Evolutionary conservation across 352 stramenopile genomes (phyloP), one percentile per base, ranked within the genome.

Genomic region (Elongisporangium senticosum): DNA sequence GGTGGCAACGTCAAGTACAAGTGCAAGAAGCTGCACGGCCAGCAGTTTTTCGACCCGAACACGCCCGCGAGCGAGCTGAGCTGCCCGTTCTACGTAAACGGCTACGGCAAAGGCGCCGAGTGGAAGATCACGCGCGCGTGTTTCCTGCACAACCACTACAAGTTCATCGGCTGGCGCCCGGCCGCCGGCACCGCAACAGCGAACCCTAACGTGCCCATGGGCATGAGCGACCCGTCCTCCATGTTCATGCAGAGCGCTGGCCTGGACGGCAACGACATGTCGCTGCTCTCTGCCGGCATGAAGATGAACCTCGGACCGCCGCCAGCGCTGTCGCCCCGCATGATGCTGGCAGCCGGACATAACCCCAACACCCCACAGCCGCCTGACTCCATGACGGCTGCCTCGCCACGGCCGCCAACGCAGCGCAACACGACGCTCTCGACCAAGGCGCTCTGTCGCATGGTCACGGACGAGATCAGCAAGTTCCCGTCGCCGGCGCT

Each of bases 61-160:
- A 87, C 75, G 21, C 72, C 78, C 1, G 62, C 74, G 3, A 68
- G 61, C 6, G 59, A 82, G n/a, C 54, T 83, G 23, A 76, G 87
- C 15, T 92, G 83, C 37, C 79, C 83, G 5, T 92, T 92, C 58
- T 92, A 92, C 68, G 80, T 92, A 22, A 92, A 92, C 51, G 79
- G 79, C 55, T 92, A 84, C 62, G 83, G 79, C 50, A 81, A 81
- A 24, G 73, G 80, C 7, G n/a, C 61, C 1, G 58, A 65, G 5
- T 92, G 83, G 83, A 92, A 92, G 61, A 76, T 92, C 64, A 92
- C 83, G 43, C 70, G 78, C 17, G 83, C 76, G 19, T 89, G 78
- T 56, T 87, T 88, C 43, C 28, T 90, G 58, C 83, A 92, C 57
- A 92, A 92, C 69, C 83, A 92, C 69, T 89, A 89, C 75, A 92